phyloP scores from a whole-genome alignment of 345 rosid genomes.

The rapeseed (Brassica napus) region DNA sequence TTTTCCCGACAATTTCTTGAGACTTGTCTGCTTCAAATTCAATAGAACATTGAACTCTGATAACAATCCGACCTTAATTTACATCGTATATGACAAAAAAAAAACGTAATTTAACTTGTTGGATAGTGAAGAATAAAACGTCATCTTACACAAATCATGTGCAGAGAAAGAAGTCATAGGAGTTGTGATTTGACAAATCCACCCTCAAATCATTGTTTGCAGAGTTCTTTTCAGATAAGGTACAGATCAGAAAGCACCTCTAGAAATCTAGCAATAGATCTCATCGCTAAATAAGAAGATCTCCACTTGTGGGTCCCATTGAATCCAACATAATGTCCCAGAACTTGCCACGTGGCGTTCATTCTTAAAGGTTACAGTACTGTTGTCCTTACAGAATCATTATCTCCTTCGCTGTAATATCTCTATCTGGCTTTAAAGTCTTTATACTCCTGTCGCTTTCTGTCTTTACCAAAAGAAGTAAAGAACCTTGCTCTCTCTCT shows the following conservation, averaged over 20 bases:
- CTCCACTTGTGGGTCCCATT: neutral
- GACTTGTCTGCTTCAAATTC: conserved; percentile 5
- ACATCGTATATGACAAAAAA: neutral
- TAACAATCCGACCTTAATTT: neutral
- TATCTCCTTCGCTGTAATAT: conserved; percentile 41
- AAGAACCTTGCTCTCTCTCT: conserved; percentile 15
- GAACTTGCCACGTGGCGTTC: conserved; percentile 33
- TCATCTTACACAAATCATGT: neutral
- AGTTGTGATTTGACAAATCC: conserved; percentile 23
- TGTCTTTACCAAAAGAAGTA: conserved; percentile 32
- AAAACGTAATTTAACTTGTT: conserved; percentile 16
- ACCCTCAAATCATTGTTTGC: conserved; percentile 37
- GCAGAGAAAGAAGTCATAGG: neutral
- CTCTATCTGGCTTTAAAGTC: conserved; percentile 29
- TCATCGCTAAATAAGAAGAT: neutral
- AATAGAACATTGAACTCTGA: conserved; percentile 1
- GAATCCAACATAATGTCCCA: conserved; percentile 21
- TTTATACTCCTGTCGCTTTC: conserved; percentile 41
- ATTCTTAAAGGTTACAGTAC: conserved; percentile 15
- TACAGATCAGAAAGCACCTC: conserved; percentile 38
- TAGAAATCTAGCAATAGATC: conserved; percentile 37
- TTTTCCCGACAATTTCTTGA: neutral
- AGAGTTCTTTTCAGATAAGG: conserved; percentile 27
- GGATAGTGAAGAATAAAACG: conserved; percentile 2
- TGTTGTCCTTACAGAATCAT: conserved; percentile 35